Evolutionary conservation across 176 grass and related monocot species (phyloP).

Genomic region (Oryza coarctata): DNA sequence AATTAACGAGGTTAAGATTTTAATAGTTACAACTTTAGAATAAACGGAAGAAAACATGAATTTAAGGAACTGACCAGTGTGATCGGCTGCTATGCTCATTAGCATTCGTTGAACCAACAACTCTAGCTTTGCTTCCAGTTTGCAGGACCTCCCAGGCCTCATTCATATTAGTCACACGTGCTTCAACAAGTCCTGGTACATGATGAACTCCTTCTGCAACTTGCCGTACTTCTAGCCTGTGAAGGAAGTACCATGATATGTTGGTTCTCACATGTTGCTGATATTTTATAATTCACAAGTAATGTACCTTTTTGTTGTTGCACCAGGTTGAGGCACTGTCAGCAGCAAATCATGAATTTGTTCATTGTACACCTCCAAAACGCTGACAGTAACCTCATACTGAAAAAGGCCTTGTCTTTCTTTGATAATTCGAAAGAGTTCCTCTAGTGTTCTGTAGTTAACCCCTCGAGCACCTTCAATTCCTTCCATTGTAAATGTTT

Average conservation of each 20-base stretch:
- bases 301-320: slow-evolving; percentile 66
- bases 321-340: slow-evolving; percentile 53
- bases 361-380: slow-evolving; percentile 93
- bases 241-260: not conserved
- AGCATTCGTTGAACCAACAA: slow-evolving; percentile 83
- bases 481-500: slow-evolving; percentile 99
- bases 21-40: not conserved
- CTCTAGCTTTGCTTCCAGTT: slow-evolving; percentile 91
- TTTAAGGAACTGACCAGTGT: slow-evolving; percentile 60
- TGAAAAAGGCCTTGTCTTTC: slow-evolving; percentile 65
- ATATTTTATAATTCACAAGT: not conserved
- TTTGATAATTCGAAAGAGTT: slow-evolving; percentile 79
- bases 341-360: slow-evolving; percentile 91
- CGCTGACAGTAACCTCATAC: slow-evolving; percentile 84
- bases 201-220: slow-evolving; percentile 88
- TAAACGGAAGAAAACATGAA: not conserved
- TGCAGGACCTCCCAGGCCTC: slow-evolving; percentile 92
- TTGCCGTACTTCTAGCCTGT: slow-evolving; percentile 86
- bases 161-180: slow-evolving; percentile 60
- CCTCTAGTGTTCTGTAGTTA: slow-evolving; percentile 82
- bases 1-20: not conserved
- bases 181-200: slow-evolving; percentile 93
- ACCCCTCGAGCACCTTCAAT: slow-evolving; percentile 74
- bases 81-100: slow-evolving; percentile 98
- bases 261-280: not conserved